Evolutionary conservation across 2,329 filamentous ascomycete genomes (phyloP).

Genomic region (Aspergillus brunneoviolaceus): DNA sequence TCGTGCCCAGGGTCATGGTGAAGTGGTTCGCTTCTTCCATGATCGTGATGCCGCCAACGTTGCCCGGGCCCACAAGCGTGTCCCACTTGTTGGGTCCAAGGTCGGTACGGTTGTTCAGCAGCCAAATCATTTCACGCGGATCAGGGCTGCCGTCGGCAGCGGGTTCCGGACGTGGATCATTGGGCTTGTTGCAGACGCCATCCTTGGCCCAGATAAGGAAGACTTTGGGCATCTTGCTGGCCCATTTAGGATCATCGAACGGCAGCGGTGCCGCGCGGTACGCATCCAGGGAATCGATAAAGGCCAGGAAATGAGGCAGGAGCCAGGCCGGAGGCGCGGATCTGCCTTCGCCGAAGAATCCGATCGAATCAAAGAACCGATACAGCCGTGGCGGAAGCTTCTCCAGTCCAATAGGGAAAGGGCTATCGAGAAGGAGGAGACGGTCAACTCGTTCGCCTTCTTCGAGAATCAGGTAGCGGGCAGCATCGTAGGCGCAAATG

Average conservation of each 20-base stretch:
- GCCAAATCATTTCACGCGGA: slow-evolving; percentile 50
- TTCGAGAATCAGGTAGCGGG: slow-evolving; percentile 56
- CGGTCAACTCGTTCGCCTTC: slow-evolving; percentile 59
- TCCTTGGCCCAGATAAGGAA: slow-evolving; percentile 51
- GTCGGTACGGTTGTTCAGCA: slow-evolving; percentile 49
- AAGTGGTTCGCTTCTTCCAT: slow-evolving; percentile 39
- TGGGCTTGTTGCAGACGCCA: slow-evolving; percentile 46
- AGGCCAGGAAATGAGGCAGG: slow-evolving; percentile 53
- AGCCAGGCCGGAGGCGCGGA: slow-evolving; percentile 50
- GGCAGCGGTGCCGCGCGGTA: slow-evolving; percentile 41
- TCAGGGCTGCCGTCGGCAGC: slow-evolving; percentile 42
- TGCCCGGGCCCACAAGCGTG: slow-evolving; percentile 41
- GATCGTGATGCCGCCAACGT: slow-evolving; percentile 34
- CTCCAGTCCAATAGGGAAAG: slow-evolving; percentile 67
- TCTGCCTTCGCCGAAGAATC: slow-evolving; percentile 49
- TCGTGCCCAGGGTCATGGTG: slow-evolving; percentile 33
- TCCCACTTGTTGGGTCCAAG: slow-evolving; percentile 52
- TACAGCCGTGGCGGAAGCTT: slow-evolving; percentile 59
- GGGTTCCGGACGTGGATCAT: slow-evolving; percentile 41
- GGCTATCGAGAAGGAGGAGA: slow-evolving; percentile 66
- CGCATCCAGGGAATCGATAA: slow-evolving; percentile 48
- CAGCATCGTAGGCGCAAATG: slow-evolving; percentile 68
- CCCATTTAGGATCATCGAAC: slow-evolving; percentile 26
- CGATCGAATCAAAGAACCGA: slow-evolving; percentile 50
- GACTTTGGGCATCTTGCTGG: slow-evolving; percentile 43